A percentile compares a stretch with the other conserved stretches of the same genome.
Evolutionary conservation across 495 filamentous ascomycete genomes (phyloP).

Genomic region (Penicillium argentinense): DNA sequence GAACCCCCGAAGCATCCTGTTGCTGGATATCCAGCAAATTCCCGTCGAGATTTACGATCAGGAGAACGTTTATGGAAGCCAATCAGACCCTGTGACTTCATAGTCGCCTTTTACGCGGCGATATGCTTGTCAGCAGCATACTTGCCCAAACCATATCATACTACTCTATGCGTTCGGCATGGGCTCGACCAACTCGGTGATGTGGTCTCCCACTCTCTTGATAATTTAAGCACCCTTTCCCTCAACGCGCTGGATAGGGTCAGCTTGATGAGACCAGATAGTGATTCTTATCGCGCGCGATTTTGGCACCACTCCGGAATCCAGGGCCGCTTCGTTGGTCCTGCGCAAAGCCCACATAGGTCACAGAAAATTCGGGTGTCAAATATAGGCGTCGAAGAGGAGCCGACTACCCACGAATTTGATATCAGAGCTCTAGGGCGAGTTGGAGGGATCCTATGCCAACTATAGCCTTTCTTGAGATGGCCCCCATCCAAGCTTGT

Average conservation of each 20-base stretch:
- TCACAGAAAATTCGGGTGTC: slow-evolving; percentile 23
- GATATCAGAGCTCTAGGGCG: too few species aligned
- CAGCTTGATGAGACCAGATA: slow-evolving; percentile 33
- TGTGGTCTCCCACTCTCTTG: slow-evolving; percentile 20
- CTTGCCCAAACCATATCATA: slow-evolving; percentile 12
- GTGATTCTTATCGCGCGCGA: slow-evolving; percentile 30
- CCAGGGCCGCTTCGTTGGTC: slow-evolving; percentile 36
- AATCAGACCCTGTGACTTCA: slow-evolving; percentile 11
- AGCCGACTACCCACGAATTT: slow-evolving; percentile 35
- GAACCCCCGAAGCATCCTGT: neutral
- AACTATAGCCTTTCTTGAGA: too few species aligned
- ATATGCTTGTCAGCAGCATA: slow-evolving; percentile 6
- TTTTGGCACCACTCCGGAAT: slow-evolving; percentile 29
- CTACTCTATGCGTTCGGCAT: slow-evolving; percentile 15
- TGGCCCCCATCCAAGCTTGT: too few species aligned
- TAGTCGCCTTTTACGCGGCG: slow-evolving; percentile 6
- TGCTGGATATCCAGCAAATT: slow-evolving; percentile 32
- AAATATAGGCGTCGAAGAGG: slow-evolving; percentile 29
- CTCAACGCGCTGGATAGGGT: slow-evolving; percentile 19
- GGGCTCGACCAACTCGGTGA: slow-evolving; percentile 4
- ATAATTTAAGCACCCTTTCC: slow-evolving; percentile 16
- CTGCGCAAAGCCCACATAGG: slow-evolving; percentile 30
- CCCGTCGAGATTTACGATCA: slow-evolving; percentile 30
- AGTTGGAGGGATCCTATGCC: too few species aligned
- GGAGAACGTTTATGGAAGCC: slow-evolving; percentile 18